Base-by-base conservation (phyloP, 495 filamentous ascomycete genomes). In the Aspergillus wentii region DNA sequence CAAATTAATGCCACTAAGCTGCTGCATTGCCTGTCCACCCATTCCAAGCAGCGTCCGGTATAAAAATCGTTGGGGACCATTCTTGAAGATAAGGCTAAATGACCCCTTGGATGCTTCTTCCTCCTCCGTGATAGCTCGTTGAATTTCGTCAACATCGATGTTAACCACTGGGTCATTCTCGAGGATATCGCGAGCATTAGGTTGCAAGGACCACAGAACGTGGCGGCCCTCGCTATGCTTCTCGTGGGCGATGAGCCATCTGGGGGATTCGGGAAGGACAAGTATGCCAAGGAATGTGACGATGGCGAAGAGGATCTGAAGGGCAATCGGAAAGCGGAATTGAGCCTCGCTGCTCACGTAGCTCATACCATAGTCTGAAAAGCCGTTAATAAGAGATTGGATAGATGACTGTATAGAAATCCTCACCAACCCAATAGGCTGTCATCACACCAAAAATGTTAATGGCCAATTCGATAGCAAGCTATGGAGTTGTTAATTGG, bases 281-380 rank as follows among this genome's bases (percentile, higher is more conserved):
- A 72, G 55, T 4, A 71, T 52, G 4, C 68, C 73, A 16, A 49
- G 46, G 33, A 62, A 71, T 4, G 75, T 62, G 26, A 74, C 32
- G 38, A 77, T 54, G 9, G 75, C 72, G 50, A 79, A 78, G 35
- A 78, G 45, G 41, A 75, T 71, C 39, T 79, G 75, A 13, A 78
- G 59, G 6, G 72, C 74, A 1, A 79, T 54, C 1, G 75, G 75
- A 20, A 79, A 66, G 20, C 75, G 60, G 34, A 61, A 64, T n/a
- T 61, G 55, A 0, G 49, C 48, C 16, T 64, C 57, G 30, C 46
- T 56, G 4, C 41, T 37, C 14, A 56, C 54, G 33, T 54, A 64
- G 23, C 49, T 57, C 48, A 64, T 56, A 6, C 60, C 57, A 30
- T 61, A 64, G 33, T 61, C 54, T 61, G 20, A 10, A 25, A 4